Evolutionary conservation across 2,329 filamentous ascomycete genomes (phyloP).

Genomic region (Exserohilum turcica): DNA sequence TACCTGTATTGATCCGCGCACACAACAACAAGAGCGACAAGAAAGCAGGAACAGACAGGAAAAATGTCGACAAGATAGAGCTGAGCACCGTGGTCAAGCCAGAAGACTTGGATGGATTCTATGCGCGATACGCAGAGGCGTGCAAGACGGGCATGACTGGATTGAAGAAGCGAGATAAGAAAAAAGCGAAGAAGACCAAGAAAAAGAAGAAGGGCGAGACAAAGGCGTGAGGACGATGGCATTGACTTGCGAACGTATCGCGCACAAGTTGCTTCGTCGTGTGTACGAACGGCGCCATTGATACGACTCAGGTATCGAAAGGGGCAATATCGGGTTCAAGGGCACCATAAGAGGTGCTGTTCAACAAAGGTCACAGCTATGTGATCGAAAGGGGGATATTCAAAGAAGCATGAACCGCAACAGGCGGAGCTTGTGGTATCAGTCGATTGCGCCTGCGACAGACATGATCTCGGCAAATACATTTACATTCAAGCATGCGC

Average conservation of each 20-base stretch:
- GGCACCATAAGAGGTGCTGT: neutral
- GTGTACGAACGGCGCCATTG: neutral
- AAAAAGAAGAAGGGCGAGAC: conserved; percentile 63
- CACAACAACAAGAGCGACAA: conserved; percentile 72
- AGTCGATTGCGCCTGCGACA: neutral
- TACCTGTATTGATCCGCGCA: conserved; percentile 80
- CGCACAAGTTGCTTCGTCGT: neutral
- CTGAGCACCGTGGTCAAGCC: conserved; percentile 82
- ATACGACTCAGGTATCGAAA: neutral
- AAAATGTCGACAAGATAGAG: conserved; percentile 67
- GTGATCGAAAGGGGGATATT: neutral
- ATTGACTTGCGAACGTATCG: neutral
- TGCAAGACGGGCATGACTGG: conserved; percentile 88
- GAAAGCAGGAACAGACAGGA: conserved; percentile 46
- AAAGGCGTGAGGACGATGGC: conserved; percentile 21
- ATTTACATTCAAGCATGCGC: neutral
- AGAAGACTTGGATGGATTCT: conserved; percentile 79
- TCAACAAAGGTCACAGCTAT: neutral
- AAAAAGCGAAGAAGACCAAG: conserved; percentile 80
- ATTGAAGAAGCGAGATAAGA: conserved; percentile 91
- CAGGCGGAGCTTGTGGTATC: neutral
- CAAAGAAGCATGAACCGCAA: neutral
- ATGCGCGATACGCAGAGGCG: conserved; percentile 81
- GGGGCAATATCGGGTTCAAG: neutral
- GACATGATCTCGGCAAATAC: neutral